Evolutionary conservation across 495 filamentous ascomycete genomes (phyloP).

Genomic region (Talaromyces trachyspermus): DNA sequence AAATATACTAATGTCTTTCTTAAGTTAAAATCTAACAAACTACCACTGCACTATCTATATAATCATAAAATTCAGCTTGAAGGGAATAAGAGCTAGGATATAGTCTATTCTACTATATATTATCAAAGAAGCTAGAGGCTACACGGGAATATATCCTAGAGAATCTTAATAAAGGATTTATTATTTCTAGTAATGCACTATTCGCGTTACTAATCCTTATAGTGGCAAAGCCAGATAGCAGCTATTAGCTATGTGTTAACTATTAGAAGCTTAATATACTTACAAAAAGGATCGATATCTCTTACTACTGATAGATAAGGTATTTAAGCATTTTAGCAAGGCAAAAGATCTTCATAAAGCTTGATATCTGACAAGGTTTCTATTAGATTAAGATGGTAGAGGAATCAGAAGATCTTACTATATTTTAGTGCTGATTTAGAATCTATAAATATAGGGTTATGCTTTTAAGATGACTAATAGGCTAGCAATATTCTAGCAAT

Average conservation of each 20-base stretch:
- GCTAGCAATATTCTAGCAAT: constrained; percentile 23
- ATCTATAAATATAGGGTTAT: constrained; percentile 25
- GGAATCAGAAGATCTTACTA: constrained; percentile 19
- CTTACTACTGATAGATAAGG: constrained; percentile 39
- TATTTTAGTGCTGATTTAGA: constrained; percentile 21
- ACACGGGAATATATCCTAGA: constrained; percentile 12
- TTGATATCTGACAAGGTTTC: constrained; percentile 37
- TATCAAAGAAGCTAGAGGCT: constrained; percentile 14
- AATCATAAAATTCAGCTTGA: constrained; percentile 12
- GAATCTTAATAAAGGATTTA: constrained; percentile 17
- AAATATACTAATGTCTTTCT: constrained; percentile 1
- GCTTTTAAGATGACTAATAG: constrained; percentile 21
- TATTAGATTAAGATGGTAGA: constrained; percentile 24
- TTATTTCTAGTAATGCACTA: constrained; percentile 10
- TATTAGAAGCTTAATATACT: constrained; percentile 36
- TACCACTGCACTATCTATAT: constrained; percentile 7
- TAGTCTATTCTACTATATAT: constrained; percentile 21
- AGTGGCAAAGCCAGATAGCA: constrained; percentile 22
- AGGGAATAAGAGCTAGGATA: not conserved
- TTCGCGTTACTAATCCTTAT: constrained; percentile 28
- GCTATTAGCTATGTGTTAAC: constrained; percentile 36
- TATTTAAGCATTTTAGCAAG: constrained; percentile 18
- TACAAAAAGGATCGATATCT: constrained; percentile 38
- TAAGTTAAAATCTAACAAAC: not conserved
- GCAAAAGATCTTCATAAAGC: constrained; percentile 35